phyloP scores from a whole-genome alignment of 805 yeast species.

The Yamadazyma endophytica region DNA sequence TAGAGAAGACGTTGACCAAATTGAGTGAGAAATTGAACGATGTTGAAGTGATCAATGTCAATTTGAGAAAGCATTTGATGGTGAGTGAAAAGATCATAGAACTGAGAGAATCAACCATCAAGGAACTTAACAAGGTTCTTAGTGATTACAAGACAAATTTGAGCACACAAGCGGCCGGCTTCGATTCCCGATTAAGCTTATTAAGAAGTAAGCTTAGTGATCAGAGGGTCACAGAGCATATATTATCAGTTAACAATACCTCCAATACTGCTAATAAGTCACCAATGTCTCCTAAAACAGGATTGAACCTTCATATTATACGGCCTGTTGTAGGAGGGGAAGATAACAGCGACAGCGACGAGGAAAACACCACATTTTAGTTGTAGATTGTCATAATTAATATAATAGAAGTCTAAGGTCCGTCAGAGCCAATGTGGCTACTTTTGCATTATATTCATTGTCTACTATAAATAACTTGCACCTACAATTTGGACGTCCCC shows the following conservation, averaged over 20 bases:
- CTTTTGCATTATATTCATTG: too few relatives aligned
- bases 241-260: background rate
- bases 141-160: constrained; percentile 48
- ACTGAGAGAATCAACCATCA: constrained; percentile 53
- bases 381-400: too few relatives aligned
- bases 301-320: constrained; percentile 55
- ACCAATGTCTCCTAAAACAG: constrained; percentile 33
- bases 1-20: constrained; percentile 57
- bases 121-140: constrained; percentile 47
- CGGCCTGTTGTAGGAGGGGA: constrained; percentile 60
- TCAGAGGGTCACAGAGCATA: constrained; percentile 1
- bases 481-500: constrained; percentile 14
- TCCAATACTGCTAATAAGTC: constrained; percentile 2
- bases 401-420: too few relatives aligned
- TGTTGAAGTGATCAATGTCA: constrained; percentile 56
- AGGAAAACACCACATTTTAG: too few relatives aligned
- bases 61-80: constrained; percentile 52
- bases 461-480: too few relatives aligned
- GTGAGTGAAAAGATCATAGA: constrained; percentile 55
- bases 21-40: constrained; percentile 57
- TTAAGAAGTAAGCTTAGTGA: constrained; percentile 6
- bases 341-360: constrained; percentile 4
- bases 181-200: constrained; percentile 39
- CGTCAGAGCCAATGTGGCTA: too few relatives aligned
- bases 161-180: constrained; percentile 43